Evolutionary conservation across 2,329 filamentous ascomycete genomes (phyloP), one percentile per base, ranked within the genome.

Genomic region (Zymoseptoria passerinii): DNA sequence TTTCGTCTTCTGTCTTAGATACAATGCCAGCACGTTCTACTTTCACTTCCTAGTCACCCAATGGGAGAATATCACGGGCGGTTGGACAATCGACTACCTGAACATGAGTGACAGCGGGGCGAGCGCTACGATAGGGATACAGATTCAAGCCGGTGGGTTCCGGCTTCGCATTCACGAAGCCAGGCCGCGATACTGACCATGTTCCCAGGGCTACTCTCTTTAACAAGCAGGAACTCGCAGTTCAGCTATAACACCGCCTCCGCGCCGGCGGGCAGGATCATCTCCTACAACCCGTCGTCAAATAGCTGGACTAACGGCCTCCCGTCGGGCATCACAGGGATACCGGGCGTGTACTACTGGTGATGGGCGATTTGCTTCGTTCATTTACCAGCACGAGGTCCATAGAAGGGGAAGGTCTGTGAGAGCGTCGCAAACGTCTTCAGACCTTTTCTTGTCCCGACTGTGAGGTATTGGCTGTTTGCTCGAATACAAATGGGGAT

Each of bases 41-140:
- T 66, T 65, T 20, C 65, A 67, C 48, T 66, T 65, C 57, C 52
- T 61, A 1, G 44, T 55, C 27, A 48, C 48, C 3, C 59, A 59
- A 23, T 54, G 52, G 10, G 59, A 61, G 49, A 53, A 53, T 8
- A 52, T 48, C 10, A 53, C 62, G 0, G 57, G 54, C 10, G 29
- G 44, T 1, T 55, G 59, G n/a, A 58, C 52, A 4, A 59, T 59
- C 28, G 50, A 58, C 10, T 66, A 66, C 16, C 44, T 54, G 40
- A 58, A 64, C 20, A 48, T 64, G 2, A 57, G 48, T 8, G 60
- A 62, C 16, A 44, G 20, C 8, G 62, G 62, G 1, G 49, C 13
- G 1, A 53, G 23, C n/a, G 60, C 60, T 7, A 60, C 56, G 16
- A 51, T 62, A 3, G 62, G 62, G 16, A 54, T 60, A 5, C 60